Evolutionary conservation across 2,329 filamentous ascomycete species (phyloP), one percentile per base, ranked within the genome.

Genomic region (Bisporella sp.): DNA sequence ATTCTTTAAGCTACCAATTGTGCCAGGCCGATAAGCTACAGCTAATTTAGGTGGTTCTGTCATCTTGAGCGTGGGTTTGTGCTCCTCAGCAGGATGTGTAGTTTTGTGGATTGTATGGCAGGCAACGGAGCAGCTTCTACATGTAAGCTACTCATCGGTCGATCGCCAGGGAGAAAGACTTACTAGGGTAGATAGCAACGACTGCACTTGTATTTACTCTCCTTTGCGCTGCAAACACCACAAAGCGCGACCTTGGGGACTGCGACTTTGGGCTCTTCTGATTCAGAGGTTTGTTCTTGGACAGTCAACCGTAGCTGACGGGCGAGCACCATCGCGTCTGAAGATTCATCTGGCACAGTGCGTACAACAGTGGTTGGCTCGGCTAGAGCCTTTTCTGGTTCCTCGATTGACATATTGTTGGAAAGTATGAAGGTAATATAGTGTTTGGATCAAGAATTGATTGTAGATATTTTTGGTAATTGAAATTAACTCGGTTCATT

Each of bases 161-260:
- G 13, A 6, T 30, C 4, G 32, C 6, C 29, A 31, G 29, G 29
- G 6, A 43, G 13, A 41, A 5, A 32, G 55, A 67, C 79, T 62
- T 69, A 84, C 81, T 81, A 84, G 54, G 75, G 74, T 28, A 77
- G 59, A 45, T 71, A 66, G 62, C 81, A 85, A 31, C 72, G 72
- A n/a, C 77, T 71, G 55, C 81, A 85, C 59, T 82, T 84, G 66
- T 85, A 85, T 63, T 81, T 84, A 31, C 71, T 71, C 21, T 73
- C 68, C 4, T 71, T 71, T 33, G 64, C 60, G 31, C 74, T 63
- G 62, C 81, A 85, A 32, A 82, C 69, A 5, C 73, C 72, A 57
- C 81, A 84, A 43, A 80, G 66, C 52, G 67, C 71, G 31, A 28
- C 42, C 4, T 42, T 41, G 40, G 35, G 35, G 8, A 37, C 35